Evolutionary conservation across 2,329 filamentous ascomycete genomes (phyloP), one percentile per base, ranked within the genome.

Genomic region (Atkinsonella texensis): DNA sequence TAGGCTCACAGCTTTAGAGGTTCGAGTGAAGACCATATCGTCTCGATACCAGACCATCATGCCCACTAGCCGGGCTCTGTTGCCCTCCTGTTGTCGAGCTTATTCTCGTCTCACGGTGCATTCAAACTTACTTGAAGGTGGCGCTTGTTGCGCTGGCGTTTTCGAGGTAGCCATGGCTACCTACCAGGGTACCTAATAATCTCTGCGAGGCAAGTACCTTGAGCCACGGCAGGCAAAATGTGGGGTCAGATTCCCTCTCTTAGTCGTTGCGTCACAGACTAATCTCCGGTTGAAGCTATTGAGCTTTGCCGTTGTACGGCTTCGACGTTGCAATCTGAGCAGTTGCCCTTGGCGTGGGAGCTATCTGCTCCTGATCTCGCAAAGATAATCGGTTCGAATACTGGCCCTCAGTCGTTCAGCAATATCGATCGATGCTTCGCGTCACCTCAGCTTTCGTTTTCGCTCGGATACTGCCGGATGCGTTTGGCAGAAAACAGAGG

Each of bases 121-220:
- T 23, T 35, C 35, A 17, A 23, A 54, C 54, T 53, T 49, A 55
- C 53, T 49, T 46, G 51, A 17, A 41, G 48, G 45, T 20, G 47
- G 49, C 46, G 47, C 50, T 43, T 55, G 52, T 40, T 52, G 54
- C 33, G 50, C 49, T 7, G 52, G 45, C 18, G 54, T 40, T 28
- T 54, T 57, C 43, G 53, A 13, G 52, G 52, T 39, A 38, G 52
- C 50, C 48, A 52, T 53, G 10, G 39, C 48, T 17, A 49, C 20
- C 40, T 23, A 18, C 20, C 20, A 23, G 20, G 35, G 12, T 38
- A 4, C 35, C 20, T 4, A 23, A 23, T 23, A 23, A n/a, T n/a
- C n/a, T 23, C 20, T 23, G 20, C 20, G 20, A 23, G 20, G 20
- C 20, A 38, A 15, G 35, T 38, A 38, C 11, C 15, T 12, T 38